These are phyloP conservation scores for Ophiostoma pallidulum DNA, from an alignment of 2,329 filamentous ascomycete species.

Conservation along the genomic window DNA sequence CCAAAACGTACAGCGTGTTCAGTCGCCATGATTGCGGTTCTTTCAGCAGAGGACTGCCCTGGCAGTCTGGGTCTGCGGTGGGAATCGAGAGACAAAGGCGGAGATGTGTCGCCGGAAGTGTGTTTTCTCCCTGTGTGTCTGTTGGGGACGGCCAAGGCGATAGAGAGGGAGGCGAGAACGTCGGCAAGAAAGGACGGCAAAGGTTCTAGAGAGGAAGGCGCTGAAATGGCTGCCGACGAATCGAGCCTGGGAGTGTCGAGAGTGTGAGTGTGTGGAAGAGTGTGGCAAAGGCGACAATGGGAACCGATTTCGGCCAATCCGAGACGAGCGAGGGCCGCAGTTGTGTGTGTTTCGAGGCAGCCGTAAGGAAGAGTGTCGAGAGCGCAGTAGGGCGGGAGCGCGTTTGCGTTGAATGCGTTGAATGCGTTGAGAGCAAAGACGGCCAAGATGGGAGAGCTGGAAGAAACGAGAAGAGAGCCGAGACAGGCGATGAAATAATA, in stretches of 20 bases:
- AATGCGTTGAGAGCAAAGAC: background rate
- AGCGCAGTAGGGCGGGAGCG: background rate
- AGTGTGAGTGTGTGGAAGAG: background rate
- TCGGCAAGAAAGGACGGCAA: background rate
- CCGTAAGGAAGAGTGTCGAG: background rate
- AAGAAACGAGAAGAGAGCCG: background rate
- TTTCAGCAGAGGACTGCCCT: too few relatives aligned
- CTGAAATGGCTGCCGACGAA: too few relatives aligned
- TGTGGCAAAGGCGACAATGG: background rate
- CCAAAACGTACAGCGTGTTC: conserved; percentile 8
- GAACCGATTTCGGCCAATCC: conserved; percentile 3
- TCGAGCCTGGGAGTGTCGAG: too few relatives aligned
- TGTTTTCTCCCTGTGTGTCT: too few relatives aligned
- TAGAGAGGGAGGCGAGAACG: background rate
- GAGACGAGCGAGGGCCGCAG: background rate
- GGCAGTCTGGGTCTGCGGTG: too few relatives aligned
- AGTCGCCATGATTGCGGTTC: conserved; percentile 9
- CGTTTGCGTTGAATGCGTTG: background rate
- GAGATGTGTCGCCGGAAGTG: too few relatives aligned
- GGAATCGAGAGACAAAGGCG: too few relatives aligned
- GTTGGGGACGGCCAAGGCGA: too few relatives aligned
- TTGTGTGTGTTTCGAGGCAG: background rate
- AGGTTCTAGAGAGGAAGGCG: too few relatives aligned
- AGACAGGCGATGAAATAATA: background rate
- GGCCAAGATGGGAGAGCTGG: background rate